Evolutionary conservation across 2,329 filamentous ascomycete genomes (phyloP), one percentile per base, ranked within the genome.

Genomic region (Alternaria infectoria): DNA sequence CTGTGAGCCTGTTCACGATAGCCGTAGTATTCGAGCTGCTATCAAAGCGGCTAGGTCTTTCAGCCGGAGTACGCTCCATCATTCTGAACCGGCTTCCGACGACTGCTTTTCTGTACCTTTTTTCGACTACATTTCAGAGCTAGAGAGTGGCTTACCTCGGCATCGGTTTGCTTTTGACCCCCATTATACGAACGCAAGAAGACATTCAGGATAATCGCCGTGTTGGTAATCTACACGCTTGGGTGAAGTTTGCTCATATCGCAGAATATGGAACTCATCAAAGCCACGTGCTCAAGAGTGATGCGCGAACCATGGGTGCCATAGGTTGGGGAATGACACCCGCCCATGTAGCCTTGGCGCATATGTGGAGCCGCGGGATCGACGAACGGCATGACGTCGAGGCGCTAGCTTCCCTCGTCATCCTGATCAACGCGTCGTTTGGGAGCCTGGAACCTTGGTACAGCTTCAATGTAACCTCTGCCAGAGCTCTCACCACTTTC

Each of bases 371-470:
- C 56, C 56, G 60, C 44, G 40, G 36, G 56, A 59, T 62, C 60
- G 55, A 59, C 56, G 44, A 59, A 21, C 56, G 56, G 60, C 54
- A 64, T 64, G 61, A 64, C 61, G 61, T 64, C 61, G 51, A 25
- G 3, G 25, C 45, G 28, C 57, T 57, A 57, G 62, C 54, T 28
- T 21, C 45, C 25, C 44, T 61, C 61, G 61, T 64, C 62, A 64
- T 64, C 47, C 49, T 64, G 49, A 64, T 44, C 54, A 50, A 61
- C 54, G 62, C 58, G 54, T 55, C 15, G 4, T 15, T 40, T 40
- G 46, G 36, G 10, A 50, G 52, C 61, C 57, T 46, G 46, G 12
- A 63, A 56, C 25, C 54, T 44, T 51, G 54, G 54, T 40, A 23
- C 23, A 58, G 45, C 54, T 61, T 40, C 46, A 30, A 40, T n/a